These are phyloP conservation scores for Cercospora berteroae DNA, from an alignment of 2,329 filamentous ascomycete species.

Conservation along the genomic window DNA sequence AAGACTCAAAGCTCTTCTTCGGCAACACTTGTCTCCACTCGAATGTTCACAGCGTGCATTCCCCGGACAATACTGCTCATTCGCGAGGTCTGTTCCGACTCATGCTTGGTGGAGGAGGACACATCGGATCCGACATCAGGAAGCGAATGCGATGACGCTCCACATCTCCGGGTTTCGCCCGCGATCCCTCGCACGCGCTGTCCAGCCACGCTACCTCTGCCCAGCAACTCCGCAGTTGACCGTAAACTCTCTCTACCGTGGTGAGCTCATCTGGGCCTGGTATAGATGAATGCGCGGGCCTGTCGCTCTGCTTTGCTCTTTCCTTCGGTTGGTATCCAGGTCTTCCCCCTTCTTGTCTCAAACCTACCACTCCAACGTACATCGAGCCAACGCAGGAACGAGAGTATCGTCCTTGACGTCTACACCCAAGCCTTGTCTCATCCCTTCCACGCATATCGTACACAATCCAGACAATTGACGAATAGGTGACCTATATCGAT, in stretches of 20 bases:
- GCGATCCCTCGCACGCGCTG: neutral
- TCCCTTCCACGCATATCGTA: neutral
- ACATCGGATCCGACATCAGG: neutral
- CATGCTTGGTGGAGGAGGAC: neutral
- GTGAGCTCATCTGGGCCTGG: neutral
- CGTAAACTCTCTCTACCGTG: conserved; percentile 1
- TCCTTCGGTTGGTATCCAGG: neutral
- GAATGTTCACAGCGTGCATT: neutral
- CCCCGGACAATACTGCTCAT: neutral
- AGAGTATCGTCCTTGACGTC: neutral
- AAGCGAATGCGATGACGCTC: neutral
- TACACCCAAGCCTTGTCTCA: conserved; percentile 7
- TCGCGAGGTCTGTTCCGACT: neutral
- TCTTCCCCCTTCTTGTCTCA: conserved; percentile 16
- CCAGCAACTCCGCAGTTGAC: conserved; percentile 12
- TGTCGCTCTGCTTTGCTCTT: neutral
- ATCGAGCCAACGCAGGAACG: neutral
- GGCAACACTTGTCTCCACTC: neutral
- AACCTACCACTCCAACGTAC: conserved; percentile 9
- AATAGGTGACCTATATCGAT: conserved; percentile 14
- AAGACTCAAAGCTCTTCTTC: neutral
- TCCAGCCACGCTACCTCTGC: neutral
- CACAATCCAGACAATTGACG: conserved; percentile 18
- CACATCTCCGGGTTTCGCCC: conserved; percentile 2
- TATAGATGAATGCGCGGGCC: neutral